Conservation (phyloP, 352 stramenopile genomes). For the Phytophthora pinifolia region DNA sequence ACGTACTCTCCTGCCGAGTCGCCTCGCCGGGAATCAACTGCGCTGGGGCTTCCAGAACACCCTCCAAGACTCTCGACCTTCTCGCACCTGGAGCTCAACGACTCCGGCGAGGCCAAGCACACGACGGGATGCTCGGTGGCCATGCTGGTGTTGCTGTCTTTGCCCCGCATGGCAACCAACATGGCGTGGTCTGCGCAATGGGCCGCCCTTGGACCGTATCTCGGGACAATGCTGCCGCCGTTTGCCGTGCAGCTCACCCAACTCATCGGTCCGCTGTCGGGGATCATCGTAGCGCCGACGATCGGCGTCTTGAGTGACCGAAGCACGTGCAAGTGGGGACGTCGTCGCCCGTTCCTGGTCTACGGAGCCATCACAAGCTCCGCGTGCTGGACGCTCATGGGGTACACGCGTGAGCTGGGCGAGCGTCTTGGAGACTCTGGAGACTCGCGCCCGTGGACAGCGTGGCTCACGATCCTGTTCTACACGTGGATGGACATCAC, state of each 20-base stretch:
- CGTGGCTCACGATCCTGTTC: slow-evolving; percentile 63
- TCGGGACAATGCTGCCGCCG: slow-evolving; percentile 61
- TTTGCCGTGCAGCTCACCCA: slow-evolving; percentile 79
- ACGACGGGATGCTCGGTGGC: slow-evolving; percentile 50
- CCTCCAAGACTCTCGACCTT: slow-evolving; percentile 35
- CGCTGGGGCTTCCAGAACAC: slow-evolving; percentile 30
- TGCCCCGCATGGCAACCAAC: slow-evolving; percentile 74
- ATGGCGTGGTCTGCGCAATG: slow-evolving; percentile 82
- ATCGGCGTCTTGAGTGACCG: slow-evolving; percentile 72
- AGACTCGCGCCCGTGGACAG: slow-evolving; percentile 48
- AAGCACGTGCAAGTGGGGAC: slow-evolving; percentile 49
- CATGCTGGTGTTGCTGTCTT: slow-evolving; percentile 68
- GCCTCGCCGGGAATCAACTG: slow-evolving; percentile 19
- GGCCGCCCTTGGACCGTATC: slow-evolving; percentile 66
- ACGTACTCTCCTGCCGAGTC: slow-evolving; percentile 39
- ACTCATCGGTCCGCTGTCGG: slow-evolving; percentile 66
- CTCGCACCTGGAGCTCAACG: slow-evolving; percentile 33
- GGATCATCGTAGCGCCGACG: slow-evolving; percentile 67
- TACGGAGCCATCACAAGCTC: slow-evolving; percentile 63
- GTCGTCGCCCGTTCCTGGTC: slow-evolving; percentile 64
- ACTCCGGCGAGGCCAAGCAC: slow-evolving; percentile 25
- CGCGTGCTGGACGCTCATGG: slow-evolving; percentile 72
- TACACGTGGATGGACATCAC: slow-evolving; percentile 88
- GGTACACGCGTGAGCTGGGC: slow-evolving; percentile 67
- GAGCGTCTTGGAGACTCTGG: slow-evolving; percentile 55